Evolutionary conservation across 805 yeast genomes (phyloP), one percentile per base, ranked within the genome.

Genomic region (Torulaspora microellipsoides): DNA sequence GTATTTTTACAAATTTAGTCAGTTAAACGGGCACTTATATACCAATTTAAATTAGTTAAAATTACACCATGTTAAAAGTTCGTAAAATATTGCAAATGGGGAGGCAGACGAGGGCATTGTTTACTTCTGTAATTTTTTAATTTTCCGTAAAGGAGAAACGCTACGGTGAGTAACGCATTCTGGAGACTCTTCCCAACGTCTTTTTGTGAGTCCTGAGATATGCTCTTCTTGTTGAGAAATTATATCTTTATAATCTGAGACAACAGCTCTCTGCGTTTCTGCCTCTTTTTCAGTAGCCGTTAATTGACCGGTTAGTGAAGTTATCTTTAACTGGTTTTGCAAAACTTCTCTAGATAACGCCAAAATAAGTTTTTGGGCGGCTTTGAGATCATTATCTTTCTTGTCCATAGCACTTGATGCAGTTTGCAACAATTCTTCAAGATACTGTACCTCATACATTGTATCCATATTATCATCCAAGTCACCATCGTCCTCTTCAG

Each of bases 231-330:
- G 38, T 28, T 43, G 43, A 6, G 39, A 31, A 32, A 47, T 29
- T 27, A 40, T 14, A n/a, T 34, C 13, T n/a, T 31, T 34, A 28
- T 40, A 43, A 12, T 47, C 45, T 14, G 40, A 35, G 11, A 45
- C 20, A 11, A 33, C 32, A 8, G 28, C 31, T 15, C 37, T 31
- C 23, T 38, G 42, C 13, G 34, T 28, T 15, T 40, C 13, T 10
- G 36, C 25, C 14, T 34, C 34, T 12, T 17, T 36, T 27, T 39
- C 34, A 23, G 47, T 33, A 25, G 28, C 31, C 30, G 29, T 48
- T 17, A 47, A 32, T 34, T 33, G 48, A 15, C 56, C 59, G 4
- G 31, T 23, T 11, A 56, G 51, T 7, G 60, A 48, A 8, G 59
- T 49, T 3, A 58, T 40, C 32, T 46, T 43, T 30, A 56, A 15